phyloP scores from a whole-genome alignment of 228 moss, liverwort and hornwort genomes.

The Sphagnum magellanicum region DNA sequence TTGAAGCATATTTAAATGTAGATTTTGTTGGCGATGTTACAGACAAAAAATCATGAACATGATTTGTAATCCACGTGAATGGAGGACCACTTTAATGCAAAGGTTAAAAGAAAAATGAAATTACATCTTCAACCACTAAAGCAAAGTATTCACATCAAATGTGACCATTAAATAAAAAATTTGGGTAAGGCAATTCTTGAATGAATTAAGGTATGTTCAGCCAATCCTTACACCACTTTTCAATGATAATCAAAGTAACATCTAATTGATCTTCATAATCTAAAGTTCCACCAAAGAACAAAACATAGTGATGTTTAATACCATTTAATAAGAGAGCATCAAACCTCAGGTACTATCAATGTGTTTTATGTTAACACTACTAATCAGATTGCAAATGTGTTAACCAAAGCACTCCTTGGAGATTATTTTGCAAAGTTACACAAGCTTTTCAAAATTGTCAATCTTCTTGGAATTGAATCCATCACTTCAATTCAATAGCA shows the following conservation, averaged over 20 bases:
- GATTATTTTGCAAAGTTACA: neutral
- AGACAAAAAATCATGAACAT: neutral
- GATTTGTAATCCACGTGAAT: neutral
- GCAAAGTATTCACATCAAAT: neutral
- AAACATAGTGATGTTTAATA: conserved; percentile 6
- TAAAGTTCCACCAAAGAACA: neutral
- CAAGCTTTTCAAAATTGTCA: neutral
- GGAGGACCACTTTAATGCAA: neutral
- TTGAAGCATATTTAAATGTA: neutral
- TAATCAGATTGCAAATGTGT: neutral
- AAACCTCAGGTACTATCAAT: neutral
- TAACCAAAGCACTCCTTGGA: conserved; percentile 1
- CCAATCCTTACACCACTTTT: neutral
- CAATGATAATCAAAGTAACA: conserved; percentile 6
- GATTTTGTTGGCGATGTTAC: neutral
- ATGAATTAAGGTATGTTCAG: neutral
- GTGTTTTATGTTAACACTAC: neutral
- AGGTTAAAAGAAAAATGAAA: neutral
- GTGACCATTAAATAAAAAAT: neutral
- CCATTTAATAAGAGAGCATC: conserved; percentile 5
- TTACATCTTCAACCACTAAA: neutral
- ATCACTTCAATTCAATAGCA: too few relatives aligned
- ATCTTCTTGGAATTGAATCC: too few relatives aligned
- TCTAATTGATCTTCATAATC: conserved; percentile 1
- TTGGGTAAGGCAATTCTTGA: neutral